These are phyloP conservation scores for Lodderomyces beijingensis DNA, from an alignment of 1,139 yeast genomes.

Conservation along the genomic window DNA sequence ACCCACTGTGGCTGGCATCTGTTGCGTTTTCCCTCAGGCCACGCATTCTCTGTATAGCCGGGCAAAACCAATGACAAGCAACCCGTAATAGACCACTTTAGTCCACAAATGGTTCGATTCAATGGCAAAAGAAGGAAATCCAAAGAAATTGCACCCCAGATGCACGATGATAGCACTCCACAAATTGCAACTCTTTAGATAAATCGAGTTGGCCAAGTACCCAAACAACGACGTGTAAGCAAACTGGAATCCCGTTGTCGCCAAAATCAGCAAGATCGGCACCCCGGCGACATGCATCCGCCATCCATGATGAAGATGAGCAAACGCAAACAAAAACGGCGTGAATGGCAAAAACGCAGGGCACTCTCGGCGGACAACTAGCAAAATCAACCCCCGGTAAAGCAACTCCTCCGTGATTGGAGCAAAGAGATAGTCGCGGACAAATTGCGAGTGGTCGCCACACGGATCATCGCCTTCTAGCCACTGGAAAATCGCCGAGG, in stretches of 20 bases:
- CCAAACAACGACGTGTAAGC: slow-evolving; percentile 80
- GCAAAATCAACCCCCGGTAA: slow-evolving; percentile 60
- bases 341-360: slow-evolving; percentile 26
- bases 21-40: too few relatives aligned
- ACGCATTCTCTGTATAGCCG: too few relatives aligned
- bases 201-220: slow-evolving; percentile 60
- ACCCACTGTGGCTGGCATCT: too few relatives aligned
- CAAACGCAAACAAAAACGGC: slow-evolving; percentile 82
- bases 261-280: slow-evolving; percentile 27
- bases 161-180: slow-evolving; percentile 69
- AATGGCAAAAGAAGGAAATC: slow-evolving; percentile 54
- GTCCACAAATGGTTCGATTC: slow-evolving; percentile 15
- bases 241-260: slow-evolving; percentile 54
- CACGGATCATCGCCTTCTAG: slow-evolving; percentile 10
- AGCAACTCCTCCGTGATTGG: slow-evolving; percentile 87
- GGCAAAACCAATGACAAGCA: slow-evolving; percentile 44
- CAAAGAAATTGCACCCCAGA: slow-evolving; percentile 70
- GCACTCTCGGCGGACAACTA: slow-evolving; percentile 7
- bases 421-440: slow-evolving; percentile 69
- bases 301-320: slow-evolving; percentile 83
- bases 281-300: slow-evolving; percentile 37
- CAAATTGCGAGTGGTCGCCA: slow-evolving; percentile 1
- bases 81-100: slow-evolving; percentile 31
- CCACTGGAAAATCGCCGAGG: slow-evolving; percentile 56
- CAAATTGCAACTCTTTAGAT: slow-evolving; percentile 44